Evolutionary conservation across 106 monocot species (phyloP).

Genomic region (Hemerocallis citrina): DNA sequence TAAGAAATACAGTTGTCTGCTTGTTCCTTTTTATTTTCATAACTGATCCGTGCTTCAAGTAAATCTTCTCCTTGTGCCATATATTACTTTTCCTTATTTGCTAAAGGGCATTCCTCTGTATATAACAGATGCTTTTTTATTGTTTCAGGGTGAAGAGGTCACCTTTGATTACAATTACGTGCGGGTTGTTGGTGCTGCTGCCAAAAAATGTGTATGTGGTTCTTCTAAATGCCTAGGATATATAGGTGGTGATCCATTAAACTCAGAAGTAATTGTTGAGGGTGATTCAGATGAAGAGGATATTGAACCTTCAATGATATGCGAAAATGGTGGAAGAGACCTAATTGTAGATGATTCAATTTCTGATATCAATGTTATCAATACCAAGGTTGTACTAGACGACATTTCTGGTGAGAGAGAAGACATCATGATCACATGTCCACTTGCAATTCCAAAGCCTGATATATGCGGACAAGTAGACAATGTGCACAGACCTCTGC

Average conservation of each 20-base stretch:
- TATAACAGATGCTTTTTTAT: constrained; percentile 5
- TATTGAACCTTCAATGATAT: constrained; percentile 45
- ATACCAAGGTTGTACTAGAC: constrained; percentile 11
- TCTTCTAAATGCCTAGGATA: constrained; percentile 79
- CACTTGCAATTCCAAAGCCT: constrained; percentile 8
- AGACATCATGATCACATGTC: background rate
- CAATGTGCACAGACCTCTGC: no score
- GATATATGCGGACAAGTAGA: no score
- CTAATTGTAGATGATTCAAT: background rate
- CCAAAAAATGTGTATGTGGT: constrained; percentile 91
- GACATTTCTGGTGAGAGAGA: background rate
- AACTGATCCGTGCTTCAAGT: no score
- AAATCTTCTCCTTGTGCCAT: no score
- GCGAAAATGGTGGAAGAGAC: constrained; percentile 17
- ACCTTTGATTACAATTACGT: constrained; percentile 99
- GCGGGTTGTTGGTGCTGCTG: constrained; percentile 90
- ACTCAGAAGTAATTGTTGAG: constrained; percentile 51
- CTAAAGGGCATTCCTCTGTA: no score
- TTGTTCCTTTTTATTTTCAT: no score
- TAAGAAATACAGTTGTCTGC: no score
- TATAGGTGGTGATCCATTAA: constrained; percentile 82
- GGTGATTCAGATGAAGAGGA: constrained; percentile 80
- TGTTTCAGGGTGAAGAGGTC: constrained; percentile 78
- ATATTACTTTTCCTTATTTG: no score
- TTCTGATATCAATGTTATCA: constrained; percentile 1